A percentile compares a stretch with the other conserved stretches of the same genome.
Evolutionary conservation across 1,284 basidiomycete species (phyloP).

Genomic region (Boletus smithii): DNA sequence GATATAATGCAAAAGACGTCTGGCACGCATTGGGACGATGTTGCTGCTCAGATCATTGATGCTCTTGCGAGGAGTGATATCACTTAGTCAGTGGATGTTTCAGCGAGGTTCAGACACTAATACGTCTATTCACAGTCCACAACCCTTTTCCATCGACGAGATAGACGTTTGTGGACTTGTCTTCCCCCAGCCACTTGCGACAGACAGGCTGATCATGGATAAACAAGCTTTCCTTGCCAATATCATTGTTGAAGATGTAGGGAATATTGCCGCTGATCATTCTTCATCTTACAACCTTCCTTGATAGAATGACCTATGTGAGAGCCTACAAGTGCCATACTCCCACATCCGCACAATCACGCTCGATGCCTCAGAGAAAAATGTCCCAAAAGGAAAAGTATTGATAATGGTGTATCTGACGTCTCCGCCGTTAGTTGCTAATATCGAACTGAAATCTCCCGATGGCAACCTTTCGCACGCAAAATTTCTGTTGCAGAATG

Average conservation of each 20-base stretch:
- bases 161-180: slow-evolving; percentile 39
- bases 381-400: slow-evolving; percentile 23
- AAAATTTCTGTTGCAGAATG: slow-evolving; percentile 37
- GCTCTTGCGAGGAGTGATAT: slow-evolving; percentile 45
- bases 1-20: slow-evolving; percentile 42
- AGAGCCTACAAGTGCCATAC: slow-evolving; percentile 43
- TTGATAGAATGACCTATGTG: slow-evolving; percentile 40
- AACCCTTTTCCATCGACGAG: slow-evolving; percentile 49
- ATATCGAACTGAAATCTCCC: slow-evolving; percentile 26
- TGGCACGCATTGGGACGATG: slow-evolving; percentile 52
- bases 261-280: slow-evolving; percentile 3
- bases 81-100: slow-evolving; percentile 42
- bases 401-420: slow-evolving; percentile 36
- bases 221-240: slow-evolving; percentile 49
- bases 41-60: slow-evolving; percentile 46
- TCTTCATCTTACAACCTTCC: slow-evolving; percentile 18
- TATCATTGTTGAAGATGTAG: slow-evolving; percentile 32
- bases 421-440: slow-evolving; percentile 41
- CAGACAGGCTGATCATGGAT: slow-evolving; percentile 52
- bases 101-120: slow-evolving; percentile 2
- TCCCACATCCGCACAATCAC: slow-evolving; percentile 41
- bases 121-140: slow-evolving; percentile 43
- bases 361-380: slow-evolving; percentile 34
- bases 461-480: slow-evolving; percentile 27
- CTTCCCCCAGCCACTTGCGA: slow-evolving; percentile 35